Evolutionary conservation across 2,329 filamentous ascomycete genomes (phyloP).

Genomic region (Trichoderma guizhouense): DNA sequence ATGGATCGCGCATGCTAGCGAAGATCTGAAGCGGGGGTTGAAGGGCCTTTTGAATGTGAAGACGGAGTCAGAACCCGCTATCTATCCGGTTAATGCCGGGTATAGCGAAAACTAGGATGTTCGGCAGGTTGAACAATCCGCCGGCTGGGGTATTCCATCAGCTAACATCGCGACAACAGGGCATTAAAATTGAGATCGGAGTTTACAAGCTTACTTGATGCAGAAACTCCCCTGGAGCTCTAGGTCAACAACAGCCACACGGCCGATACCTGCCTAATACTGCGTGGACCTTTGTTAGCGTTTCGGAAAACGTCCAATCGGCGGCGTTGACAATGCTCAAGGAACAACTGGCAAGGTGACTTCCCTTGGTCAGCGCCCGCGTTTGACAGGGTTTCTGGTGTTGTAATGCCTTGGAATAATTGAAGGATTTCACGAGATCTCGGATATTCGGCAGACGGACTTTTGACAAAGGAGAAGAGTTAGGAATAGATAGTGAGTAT

Average conservation of each 20-base stretch:
- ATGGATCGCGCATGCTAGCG: neutral
- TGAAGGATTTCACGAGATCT: neutral
- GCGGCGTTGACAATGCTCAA: neutral
- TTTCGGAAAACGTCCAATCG: neutral
- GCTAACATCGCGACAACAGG: neutral
- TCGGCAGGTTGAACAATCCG: neutral
- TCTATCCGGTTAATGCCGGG: neutral
- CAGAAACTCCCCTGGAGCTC: neutral
- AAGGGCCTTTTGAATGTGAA: neutral
- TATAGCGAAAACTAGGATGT: neutral
- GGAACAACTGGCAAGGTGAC: neutral
- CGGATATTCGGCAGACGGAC: neutral
- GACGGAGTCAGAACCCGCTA: neutral
- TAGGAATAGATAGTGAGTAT: neutral
- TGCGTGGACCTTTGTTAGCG: slow-evolving; percentile 11
- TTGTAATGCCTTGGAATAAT: neutral
- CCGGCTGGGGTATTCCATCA: neutral
- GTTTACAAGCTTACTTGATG: slow-evolving; percentile 2
- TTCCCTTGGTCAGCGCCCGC: neutral
- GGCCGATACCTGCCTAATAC: slow-evolving; percentile 7
- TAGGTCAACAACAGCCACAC: neutral
- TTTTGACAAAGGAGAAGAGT: neutral
- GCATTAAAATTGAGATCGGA: neutral
- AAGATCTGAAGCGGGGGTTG: neutral
- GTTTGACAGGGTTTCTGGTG: neutral